Evolutionary conservation across 495 filamentous ascomycete species (phyloP), one percentile per base, ranked within the genome.

Genomic region (Durotheca rogersii): DNA sequence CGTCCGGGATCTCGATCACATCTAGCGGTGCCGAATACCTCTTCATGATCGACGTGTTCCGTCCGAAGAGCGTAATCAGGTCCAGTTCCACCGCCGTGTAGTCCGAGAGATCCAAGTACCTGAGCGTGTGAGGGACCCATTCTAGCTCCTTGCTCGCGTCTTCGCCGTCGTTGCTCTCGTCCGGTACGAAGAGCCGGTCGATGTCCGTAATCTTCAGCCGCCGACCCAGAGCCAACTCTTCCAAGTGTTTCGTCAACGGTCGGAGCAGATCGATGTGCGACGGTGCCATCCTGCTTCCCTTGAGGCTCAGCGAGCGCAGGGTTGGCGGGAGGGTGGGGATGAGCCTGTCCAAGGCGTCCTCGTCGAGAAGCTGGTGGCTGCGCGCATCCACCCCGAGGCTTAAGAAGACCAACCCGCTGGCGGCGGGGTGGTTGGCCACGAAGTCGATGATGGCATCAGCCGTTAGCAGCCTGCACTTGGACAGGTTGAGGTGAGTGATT

Each of bases 401-500:
- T 51, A 95, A 72, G 43, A 82, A 89, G 15, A 88, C 78, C 21
- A 95, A 72, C 34, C 78, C 70, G 35, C 72, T 76, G 15, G 81
- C 85, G 7, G 88, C 83, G 1, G 87, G 86, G 65, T 94, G 89
- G 23, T 77, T 80, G 16, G 77, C 72, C 45, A 95, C 60, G 60
- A 93, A 92, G 38, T 87, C 74, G 29, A 90, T 83, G 18, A 92
- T 76, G 10, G 65, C 76, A 10, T 76, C 68, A 0, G 86, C 84
- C n/a, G 80, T 77, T 41, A 95, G 77, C 15, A 80, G 71, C 9
- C 77, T 83, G 75, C 89, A 93, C 56, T 85, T 87, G 35, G 84
- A 83, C 27, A 95, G 68, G 55, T 90, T 90, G 35, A 95, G 73
- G 62, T 95, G 89, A 11, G 87, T 90, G 53, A 93, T 80, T 45